Evolutionary conservation across 352 stramenopile genomes (phyloP).

Genomic region (Globisporangium polare): DNA sequence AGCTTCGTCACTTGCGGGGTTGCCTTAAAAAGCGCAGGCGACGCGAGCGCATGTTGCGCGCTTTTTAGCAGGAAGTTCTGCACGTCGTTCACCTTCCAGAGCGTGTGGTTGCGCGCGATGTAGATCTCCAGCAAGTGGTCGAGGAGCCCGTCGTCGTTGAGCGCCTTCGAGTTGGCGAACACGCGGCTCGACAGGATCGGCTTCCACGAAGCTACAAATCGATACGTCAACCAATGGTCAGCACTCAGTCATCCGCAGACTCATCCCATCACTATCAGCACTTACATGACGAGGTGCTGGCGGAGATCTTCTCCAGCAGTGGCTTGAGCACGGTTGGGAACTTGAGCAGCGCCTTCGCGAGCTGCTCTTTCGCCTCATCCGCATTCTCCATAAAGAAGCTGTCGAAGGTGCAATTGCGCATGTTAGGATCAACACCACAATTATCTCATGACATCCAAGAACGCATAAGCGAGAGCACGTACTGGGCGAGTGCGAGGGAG

Average conservation of each 20-base stretch:
- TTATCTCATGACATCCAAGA: neutral
- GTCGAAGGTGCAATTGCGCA: neutral
- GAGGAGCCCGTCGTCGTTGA: slow-evolving; percentile 55
- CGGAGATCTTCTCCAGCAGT: slow-evolving; percentile 71
- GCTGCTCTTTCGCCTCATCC: slow-evolving; percentile 48
- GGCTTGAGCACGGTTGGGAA: slow-evolving; percentile 73
- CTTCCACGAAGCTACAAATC: slow-evolving; percentile 54
- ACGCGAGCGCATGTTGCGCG: slow-evolving; percentile 62
- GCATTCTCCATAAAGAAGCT: slow-evolving; percentile 70
- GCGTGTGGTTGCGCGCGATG: slow-evolving; percentile 63
- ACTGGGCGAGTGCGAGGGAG: slow-evolving; percentile 72
- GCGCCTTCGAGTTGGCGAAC: slow-evolving; percentile 66
- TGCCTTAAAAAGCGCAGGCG: slow-evolving; percentile 36
- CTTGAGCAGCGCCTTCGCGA: slow-evolving; percentile 54
- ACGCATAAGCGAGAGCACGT: slow-evolving; percentile 12
- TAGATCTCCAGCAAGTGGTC: slow-evolving; percentile 82
- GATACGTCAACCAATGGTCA: neutral
- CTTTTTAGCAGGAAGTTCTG: slow-evolving; percentile 63
- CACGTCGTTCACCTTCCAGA: slow-evolving; percentile 84
- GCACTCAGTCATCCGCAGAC: slow-evolving; percentile 1
- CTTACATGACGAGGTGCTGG: slow-evolving; percentile 62
- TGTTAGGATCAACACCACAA: neutral
- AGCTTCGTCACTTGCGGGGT: slow-evolving; percentile 60
- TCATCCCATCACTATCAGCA: neutral
- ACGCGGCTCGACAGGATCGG: slow-evolving; percentile 65